These are phyloP conservation scores for Candida ascalaphidarum DNA, from an alignment of 805 yeast species.

Conservation along the genomic window DNA sequence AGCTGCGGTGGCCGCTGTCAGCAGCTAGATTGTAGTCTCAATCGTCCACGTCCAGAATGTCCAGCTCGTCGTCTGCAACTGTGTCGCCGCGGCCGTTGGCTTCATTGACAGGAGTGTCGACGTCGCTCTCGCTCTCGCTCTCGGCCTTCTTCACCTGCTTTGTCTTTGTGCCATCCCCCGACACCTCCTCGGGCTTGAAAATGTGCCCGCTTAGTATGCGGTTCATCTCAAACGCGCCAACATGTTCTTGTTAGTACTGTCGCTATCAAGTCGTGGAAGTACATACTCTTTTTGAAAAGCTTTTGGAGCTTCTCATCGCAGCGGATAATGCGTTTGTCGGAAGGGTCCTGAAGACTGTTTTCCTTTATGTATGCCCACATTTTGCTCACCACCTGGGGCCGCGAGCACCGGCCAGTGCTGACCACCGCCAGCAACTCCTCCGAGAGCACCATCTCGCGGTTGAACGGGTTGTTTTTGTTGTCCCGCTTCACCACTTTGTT, in stretches of 20 bases:
- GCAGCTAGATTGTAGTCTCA: no score
- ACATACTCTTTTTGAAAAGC: constrained; percentile 50
- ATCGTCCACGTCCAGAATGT: no score
- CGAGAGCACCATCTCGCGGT: constrained; percentile 40
- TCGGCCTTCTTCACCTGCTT: constrained; percentile 2
- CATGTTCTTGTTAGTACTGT: constrained; percentile 15
- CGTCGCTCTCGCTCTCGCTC: not conserved
- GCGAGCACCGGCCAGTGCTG: constrained; percentile 33
- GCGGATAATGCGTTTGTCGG: constrained; percentile 53
- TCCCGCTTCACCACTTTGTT: constrained; percentile 8
- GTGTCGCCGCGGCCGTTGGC: no score
- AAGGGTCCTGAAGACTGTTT: constrained; percentile 56
- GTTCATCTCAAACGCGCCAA: constrained; percentile 52
- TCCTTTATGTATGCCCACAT: constrained; percentile 67
- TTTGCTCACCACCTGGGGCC: constrained; percentile 64
- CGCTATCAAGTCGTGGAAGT: not conserved
- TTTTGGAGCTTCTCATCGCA: constrained; percentile 52
- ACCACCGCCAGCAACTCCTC: constrained; percentile 43
- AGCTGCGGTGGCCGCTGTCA: no score
- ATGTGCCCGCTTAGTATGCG: constrained; percentile 47
- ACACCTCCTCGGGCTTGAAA: constrained; percentile 23
- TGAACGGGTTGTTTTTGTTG: constrained; percentile 26
- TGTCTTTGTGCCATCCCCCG: no score
- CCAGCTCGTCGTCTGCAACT: no score
- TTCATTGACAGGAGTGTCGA: no score